These are phyloP conservation scores for Arachis hypogaea DNA, from an alignment of 306 rosid genomes.

Conservation along the genomic window DNA sequence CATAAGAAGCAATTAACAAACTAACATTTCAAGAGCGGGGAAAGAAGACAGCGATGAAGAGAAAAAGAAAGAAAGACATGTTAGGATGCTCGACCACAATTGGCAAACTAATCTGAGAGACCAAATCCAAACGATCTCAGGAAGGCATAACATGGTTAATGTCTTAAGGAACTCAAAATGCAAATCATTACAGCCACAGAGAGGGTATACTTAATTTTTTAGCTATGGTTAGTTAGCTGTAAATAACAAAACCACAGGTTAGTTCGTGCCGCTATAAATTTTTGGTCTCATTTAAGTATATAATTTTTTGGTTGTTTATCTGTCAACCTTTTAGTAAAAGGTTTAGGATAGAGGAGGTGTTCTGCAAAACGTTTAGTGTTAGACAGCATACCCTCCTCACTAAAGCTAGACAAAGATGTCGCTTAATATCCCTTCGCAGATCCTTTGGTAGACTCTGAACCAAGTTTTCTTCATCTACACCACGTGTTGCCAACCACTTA, in stretches of 20 bases:
- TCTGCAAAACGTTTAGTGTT: slow-evolving; percentile 30
- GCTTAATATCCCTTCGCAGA: slow-evolving; percentile 94
- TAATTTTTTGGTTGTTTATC: slow-evolving; percentile 12
- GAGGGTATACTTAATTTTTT: too few relatives aligned
- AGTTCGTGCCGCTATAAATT: background rate
- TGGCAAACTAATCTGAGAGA: too few relatives aligned
- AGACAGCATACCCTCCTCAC: slow-evolving; percentile 86
- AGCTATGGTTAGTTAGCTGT: background rate
- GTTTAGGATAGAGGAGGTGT: slow-evolving; percentile 9
- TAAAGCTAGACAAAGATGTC: slow-evolving; percentile 95
- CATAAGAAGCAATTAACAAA: slow-evolving; percentile 40
- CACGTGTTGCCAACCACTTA: slow-evolving; percentile 99
- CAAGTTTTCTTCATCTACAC: slow-evolving; percentile 87
- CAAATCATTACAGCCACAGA: too few relatives aligned
- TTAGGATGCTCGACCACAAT: too few relatives aligned
- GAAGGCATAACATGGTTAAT: too few relatives aligned
- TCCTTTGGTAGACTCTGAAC: slow-evolving; percentile 97
- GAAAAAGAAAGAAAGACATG: too few relatives aligned
- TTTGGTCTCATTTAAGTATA: background rate
- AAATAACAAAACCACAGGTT: slow-evolving; percentile 14
- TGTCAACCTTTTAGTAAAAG: background rate
- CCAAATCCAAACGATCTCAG: too few relatives aligned
- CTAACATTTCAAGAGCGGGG: slow-evolving; percentile 16
- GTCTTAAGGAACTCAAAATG: too few relatives aligned
- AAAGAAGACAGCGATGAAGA: too few relatives aligned